Base-by-base conservation (phyloP, 129 eudicot genomes). In the Artemisia annua region DNA sequence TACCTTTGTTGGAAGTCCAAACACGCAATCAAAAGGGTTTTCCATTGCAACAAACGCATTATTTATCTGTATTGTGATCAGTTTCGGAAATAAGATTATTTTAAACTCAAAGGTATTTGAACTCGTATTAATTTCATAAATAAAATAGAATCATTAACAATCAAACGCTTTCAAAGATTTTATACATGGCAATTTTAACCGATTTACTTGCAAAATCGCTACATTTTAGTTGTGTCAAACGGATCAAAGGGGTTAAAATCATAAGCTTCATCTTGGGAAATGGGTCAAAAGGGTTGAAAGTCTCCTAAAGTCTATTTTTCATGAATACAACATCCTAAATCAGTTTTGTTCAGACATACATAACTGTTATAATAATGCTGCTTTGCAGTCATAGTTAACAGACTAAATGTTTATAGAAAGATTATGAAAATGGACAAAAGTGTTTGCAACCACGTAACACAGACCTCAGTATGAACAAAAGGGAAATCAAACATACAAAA, bases 1-100 rank as follows among this genome's bases (percentile, higher is more conserved):
- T 2, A 73, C 73, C 49, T 67, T 69, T 35, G 53, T 78, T 43
- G 97, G 70, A 17, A 43, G 4, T 66, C 94, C 96, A 69, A 92
- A 89, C 60, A 92, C 51, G 63, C 71, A 78, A 67, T 89, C 94
- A 5, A 92, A 84, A 55, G 97, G 97, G 75, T 87, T 79, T 53
- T 69, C 89, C 75, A 72, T 72, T 50, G 82, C 66, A 66, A 64
- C 75, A 48, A 76, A 72, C 12, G 71, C 78, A n/a, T 20, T 69
- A 59, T 62, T 85, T 73, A 64, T 78, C 97, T 88, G 80, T 55
- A 75, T 69, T 44, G 32, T 11, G 10, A 46, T 52, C 13, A 56
- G 67, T 26, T 54, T 14, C 58, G 17, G 53, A 67, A 44, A 55
- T 30, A 50, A 19, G 24, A 70, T 15, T 13, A 56, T 30, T 44